Base-by-base conservation (phyloP, 2,329 filamentous ascomycete genomes). In the Aspergillus cejpii region DNA sequence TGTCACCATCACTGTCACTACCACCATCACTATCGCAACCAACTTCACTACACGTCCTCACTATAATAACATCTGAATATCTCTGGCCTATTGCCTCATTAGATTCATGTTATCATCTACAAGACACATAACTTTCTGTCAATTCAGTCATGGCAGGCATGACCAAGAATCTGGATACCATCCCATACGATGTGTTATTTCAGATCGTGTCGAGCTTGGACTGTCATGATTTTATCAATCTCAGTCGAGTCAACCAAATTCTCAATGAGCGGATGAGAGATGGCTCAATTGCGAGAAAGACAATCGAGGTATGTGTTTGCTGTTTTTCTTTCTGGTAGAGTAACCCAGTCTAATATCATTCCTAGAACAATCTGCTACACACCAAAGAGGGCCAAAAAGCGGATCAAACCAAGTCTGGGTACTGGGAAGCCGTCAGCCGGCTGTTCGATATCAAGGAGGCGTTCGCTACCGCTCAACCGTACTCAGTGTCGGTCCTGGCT, bases 181-280 rank as follows among this genome's bases (percentile, higher is more conserved):
- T 86, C 10, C 82, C 83, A 0, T 81, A 78, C 57, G 84, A 87
- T 63, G 69, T 86, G n/a, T 65, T 84, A 21, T 76, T 77, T 39
- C 72, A 77, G 41, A 74, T 86, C 41, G 71, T 75, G 6, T 67
- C 68, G 5, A 65, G 71, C 44, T 69, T 87, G 27, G 69, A 75
- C 14, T 65, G 82, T 20, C 72, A 79, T 37, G 80, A 84, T 51
- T 70, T 79, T 29, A 73, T 80, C 47, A 70, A 76, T 49, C 65
- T 85, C 34, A 74, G 76, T 31, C 68, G 72, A 37, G 73, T 73
- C 33, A 79, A 77, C 49, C 70, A 63, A 5, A 68, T 72, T 15
- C 70, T 86, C 24, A 65, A 69, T 45, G 71, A 66, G 24, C 58
- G 81, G 7, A 58, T 82, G 33, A 60, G 67, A 6, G 76, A 80